Base-by-base conservation (phyloP, 2,329 filamentous ascomycete genomes). In the Venturia pyrina region DNA sequence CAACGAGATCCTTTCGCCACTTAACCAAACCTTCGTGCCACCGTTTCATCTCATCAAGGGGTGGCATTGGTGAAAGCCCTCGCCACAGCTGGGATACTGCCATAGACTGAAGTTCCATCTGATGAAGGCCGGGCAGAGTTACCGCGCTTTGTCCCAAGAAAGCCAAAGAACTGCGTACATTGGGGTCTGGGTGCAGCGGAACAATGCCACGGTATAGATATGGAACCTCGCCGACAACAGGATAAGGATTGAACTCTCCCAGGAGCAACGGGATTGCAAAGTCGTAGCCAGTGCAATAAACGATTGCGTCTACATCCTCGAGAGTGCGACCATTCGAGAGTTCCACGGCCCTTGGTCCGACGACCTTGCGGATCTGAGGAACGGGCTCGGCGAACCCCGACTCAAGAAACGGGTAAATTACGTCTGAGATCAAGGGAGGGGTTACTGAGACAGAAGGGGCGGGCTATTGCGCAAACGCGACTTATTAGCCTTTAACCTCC, bases 251-350 rank as follows among this genome's bases (percentile, higher is more conserved):
- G 28, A 46, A 56, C 21, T 63, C 65, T 37, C 41, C 37, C 2
- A 82, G 70, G 0, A 87, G 73, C 72, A 96, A 97, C 0, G 92
- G 91, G 66, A 89, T 89, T 40, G 70, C 68, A 60, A 73, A 67
- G n/a, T 69, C 65, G 68, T 76, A 77, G 56, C 75, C 75, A 10
- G 75, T 77, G 65, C 74, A 75, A 65, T 70, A 76, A 53, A 77
- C 72, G 37, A 78, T 72, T 13, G 71, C 71, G 65, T 76, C 73
- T 37, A 77, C 70, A 40, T 73, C 70, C 19, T 71, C 68, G 19
- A 77, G 68, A 11, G 70, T 66, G 5, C 69, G 71, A 1, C 74
- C 74, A 65, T 75, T 71, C 11, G 69, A 67, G 13, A 77, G 68
- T 63, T 75, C 70, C 13, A 76, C 67, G 3, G 67, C 69, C 8